Conservation (phyloP, 2,329 filamentous ascomycete genomes). For the Septoria linicola region DNA sequence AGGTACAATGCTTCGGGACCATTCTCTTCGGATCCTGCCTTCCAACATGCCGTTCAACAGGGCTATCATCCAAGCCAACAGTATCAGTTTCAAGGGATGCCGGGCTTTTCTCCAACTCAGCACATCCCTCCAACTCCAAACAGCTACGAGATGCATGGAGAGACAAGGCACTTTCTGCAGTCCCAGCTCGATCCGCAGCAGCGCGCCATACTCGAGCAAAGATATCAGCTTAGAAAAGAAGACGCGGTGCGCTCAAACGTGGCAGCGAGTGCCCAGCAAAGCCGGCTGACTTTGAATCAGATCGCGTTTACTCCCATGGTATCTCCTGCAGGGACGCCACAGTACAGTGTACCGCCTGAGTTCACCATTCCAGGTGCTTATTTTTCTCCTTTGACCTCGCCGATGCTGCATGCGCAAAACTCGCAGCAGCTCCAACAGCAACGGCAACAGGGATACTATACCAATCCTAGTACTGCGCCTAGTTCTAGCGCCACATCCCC, state of each 20-base stretch:
- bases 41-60: conserved; percentile 32
- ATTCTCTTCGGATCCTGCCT: conserved; percentile 28
- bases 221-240: conserved; percentile 66
- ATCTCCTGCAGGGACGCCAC: conserved; percentile 78
- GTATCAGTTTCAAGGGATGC: conserved; percentile 42
- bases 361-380: conserved; percentile 69
- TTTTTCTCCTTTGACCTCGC: conserved; percentile 80
- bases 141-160: conserved; percentile 71
- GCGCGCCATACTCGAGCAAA: conserved; percentile 63
- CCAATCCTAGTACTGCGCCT: conserved; percentile 55
- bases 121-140: conserved; percentile 75
- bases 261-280: conserved; percentile 17
- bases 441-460: conserved; percentile 42
- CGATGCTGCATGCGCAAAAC: conserved; percentile 71
- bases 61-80: conserved; percentile 33
- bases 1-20: conserved; percentile 17
- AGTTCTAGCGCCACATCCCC: conserved; percentile 52
- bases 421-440: conserved; percentile 44
- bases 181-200: conserved; percentile 54
- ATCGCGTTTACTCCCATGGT: conserved; percentile 70
- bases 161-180: conserved; percentile 57
- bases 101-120: conserved; percentile 50
- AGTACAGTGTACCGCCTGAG: conserved; percentile 58
- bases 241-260: conserved; percentile 60
- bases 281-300: conserved; percentile 23